phyloP scores from a whole-genome alignment of 108 stramenopile species.

The Thalassiosira profunda region DNA sequence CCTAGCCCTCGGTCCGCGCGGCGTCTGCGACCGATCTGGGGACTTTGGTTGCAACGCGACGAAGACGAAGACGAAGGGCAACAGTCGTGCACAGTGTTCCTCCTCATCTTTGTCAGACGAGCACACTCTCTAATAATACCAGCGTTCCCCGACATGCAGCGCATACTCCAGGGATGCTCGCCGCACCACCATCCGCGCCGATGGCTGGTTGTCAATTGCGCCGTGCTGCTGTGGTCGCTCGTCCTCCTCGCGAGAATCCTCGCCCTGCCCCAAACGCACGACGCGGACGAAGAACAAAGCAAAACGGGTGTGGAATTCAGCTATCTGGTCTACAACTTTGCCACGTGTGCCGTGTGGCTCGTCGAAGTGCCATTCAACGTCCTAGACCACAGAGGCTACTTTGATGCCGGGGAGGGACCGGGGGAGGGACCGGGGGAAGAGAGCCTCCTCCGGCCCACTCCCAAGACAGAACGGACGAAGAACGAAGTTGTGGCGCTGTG shows the following conservation, averaged over 20 bases:
- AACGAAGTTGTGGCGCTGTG: constrained; percentile 9
- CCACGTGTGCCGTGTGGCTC: constrained; percentile 14
- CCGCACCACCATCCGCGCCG: constrained; percentile 10
- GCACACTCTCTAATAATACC: no score
- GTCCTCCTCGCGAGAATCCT: constrained; percentile 2
- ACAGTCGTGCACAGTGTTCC: no score
- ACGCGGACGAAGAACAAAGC: not conserved
- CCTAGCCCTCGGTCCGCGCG: no score
- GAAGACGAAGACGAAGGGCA: no score
- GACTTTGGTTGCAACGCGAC: no score
- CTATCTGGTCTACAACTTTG: constrained; percentile 26
- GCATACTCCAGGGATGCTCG: constrained; percentile 8
- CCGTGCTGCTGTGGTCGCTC: constrained; percentile 10
- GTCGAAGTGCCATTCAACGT: constrained; percentile 20
- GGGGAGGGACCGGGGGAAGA: not conserved
- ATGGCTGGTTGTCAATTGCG: constrained; percentile 18
- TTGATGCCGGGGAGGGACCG: not conserved
- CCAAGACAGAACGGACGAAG: not conserved
- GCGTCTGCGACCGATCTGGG: no score
- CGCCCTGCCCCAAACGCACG: not conserved
- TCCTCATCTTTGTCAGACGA: no score
- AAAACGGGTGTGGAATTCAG: not conserved
- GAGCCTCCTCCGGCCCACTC: not conserved
- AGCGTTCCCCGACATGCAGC: no score
- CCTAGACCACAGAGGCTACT: constrained; percentile 8